These are phyloP conservation scores for Chalaropsis ovoidea DNA, from an alignment of 2,329 filamentous ascomycete genomes.

Conservation along the genomic window DNA sequence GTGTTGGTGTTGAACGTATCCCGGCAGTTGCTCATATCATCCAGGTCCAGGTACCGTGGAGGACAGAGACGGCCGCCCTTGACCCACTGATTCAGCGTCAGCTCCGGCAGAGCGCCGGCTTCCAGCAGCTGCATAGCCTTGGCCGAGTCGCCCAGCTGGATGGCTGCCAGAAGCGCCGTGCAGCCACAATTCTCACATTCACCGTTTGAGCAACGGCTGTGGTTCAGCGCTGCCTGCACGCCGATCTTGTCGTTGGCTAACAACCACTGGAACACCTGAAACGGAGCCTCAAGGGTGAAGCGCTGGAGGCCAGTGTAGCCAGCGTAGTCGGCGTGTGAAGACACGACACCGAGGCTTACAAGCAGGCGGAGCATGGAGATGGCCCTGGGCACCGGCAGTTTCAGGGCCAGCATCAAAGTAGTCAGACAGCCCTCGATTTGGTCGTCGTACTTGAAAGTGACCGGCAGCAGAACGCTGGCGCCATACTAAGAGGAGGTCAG, in stretches of 20 bases:
- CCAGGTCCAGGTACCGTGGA: background rate
- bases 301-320: constrained; percentile 58
- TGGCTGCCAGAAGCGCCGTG: constrained; percentile 50
- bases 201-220: constrained; percentile 41
- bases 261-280: constrained; percentile 41
- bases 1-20: constrained; percentile 38
- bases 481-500: constrained; percentile 47
- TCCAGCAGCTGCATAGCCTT: constrained; percentile 53
- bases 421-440: constrained; percentile 52
- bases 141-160: constrained; percentile 42
- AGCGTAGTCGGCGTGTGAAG: constrained; percentile 58
- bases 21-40: constrained; percentile 31
- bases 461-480: constrained; percentile 63
- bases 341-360: constrained; percentile 60
- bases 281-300: constrained; percentile 29
- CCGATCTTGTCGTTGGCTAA: constrained; percentile 50
- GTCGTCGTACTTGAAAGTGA: constrained; percentile 52
- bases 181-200: constrained; percentile 33
- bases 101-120: constrained; percentile 47
- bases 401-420: constrained; percentile 56
- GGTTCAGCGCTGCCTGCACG: constrained; percentile 55
- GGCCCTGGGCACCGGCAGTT: constrained; percentile 53
- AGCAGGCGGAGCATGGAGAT: constrained; percentile 55
- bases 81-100: constrained; percentile 56
- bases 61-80: constrained; percentile 41